Conservation (phyloP, 768 basidiomycete species). For the Mycena belliarum region DNA sequence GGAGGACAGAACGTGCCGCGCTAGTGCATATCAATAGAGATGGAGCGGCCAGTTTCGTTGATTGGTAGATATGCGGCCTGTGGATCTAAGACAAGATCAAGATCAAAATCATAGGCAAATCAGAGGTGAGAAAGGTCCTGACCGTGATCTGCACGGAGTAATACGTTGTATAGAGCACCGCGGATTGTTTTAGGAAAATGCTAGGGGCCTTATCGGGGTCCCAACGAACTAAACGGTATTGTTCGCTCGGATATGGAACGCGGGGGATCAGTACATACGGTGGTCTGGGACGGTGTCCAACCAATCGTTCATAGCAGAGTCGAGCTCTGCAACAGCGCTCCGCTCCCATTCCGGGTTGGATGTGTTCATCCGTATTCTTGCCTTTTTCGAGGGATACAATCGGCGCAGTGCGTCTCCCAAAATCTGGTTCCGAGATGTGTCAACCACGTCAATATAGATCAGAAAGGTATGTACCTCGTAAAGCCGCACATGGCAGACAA, state of each 20-base stretch:
- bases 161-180: conserved; percentile 39
- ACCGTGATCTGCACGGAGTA: conserved; percentile 45
- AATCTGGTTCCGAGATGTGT: too few relatives aligned
- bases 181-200: conserved; percentile 39
- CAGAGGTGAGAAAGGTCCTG: not conserved
- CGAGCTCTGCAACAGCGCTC: conserved; percentile 58
- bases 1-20: not conserved
- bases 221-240: conserved; percentile 27
- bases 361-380: conserved; percentile 34
- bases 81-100: conserved; percentile 10
- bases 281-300: conserved; percentile 59
- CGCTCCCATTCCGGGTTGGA: conserved; percentile 59
- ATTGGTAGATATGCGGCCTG: conserved; percentile 24
- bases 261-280: conserved; percentile 41
- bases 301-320: conserved; percentile 64
- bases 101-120: not conserved
- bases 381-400: conserved; percentile 46
- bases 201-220: conserved; percentile 23
- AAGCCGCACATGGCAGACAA: conserved; percentile 55
- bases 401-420: conserved; percentile 62
- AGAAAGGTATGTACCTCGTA: conserved; percentile 31
- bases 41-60: not conserved
- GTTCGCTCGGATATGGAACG: too few relatives aligned
- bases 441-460: too few relatives aligned
- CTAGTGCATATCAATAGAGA: conserved; percentile 11